Conservation (phyloP, 2,329 filamentous ascomycete genomes). For the Ascocoryne sarcoides region DNA sequence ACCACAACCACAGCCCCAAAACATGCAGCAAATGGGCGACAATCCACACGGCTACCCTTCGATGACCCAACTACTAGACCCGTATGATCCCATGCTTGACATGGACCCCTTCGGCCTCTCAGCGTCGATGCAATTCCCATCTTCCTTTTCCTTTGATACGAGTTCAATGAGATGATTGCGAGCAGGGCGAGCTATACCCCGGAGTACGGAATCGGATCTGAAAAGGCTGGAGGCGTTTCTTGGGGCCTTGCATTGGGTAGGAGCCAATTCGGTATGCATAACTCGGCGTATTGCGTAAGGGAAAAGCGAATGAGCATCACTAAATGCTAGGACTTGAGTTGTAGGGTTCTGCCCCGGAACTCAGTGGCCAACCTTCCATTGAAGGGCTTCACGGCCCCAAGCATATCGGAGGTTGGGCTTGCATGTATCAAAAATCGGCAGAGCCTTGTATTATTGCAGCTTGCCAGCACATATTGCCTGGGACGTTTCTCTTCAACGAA, state of each 20-base stretch:
- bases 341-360: conserved; percentile 2
- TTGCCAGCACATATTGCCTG: neutral
- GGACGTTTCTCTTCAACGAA: neutral
- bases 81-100: conserved; percentile 81
- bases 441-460: conserved; percentile 3
- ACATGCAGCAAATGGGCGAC: conserved; percentile 30
- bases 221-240: conserved; percentile 6
- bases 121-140: conserved; percentile 91
- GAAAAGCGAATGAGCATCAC: neutral
- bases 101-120: conserved; percentile 90
- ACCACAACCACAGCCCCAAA: conserved; percentile 32
- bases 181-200: conserved; percentile 26
- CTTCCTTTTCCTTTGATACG: conserved; percentile 64
- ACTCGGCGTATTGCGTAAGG: neutral
- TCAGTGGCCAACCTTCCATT: neutral
- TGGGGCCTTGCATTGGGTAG: conserved; percentile 1
- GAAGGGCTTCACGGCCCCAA: neutral
- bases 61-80: conserved; percentile 45
- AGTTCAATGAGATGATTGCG: conserved; percentile 29
- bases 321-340: conserved; percentile 2
- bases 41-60: conserved; percentile 33
- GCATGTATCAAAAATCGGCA: conserved; percentile 1
- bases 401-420: neutral
- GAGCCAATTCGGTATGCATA: conserved; percentile 6
- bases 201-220: conserved; percentile 9